phyloP scores from a whole-genome alignment of 2,329 filamentous ascomycete species.

The Talaromyces albobiverticillius region DNA sequence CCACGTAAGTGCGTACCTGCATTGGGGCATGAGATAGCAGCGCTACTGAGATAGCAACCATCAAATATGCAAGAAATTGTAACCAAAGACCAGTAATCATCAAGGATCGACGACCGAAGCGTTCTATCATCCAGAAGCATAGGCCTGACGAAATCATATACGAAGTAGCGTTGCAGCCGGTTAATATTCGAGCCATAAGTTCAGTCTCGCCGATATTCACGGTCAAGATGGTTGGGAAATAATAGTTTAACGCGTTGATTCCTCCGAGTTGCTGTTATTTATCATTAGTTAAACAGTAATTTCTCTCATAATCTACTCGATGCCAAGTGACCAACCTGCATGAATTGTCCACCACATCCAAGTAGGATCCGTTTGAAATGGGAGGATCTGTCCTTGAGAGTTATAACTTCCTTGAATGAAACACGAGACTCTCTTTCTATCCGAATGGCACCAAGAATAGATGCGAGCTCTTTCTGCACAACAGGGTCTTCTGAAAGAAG shows the following conservation, averaged over 20 bases:
- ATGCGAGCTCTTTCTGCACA: too few species aligned
- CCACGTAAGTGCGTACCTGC: too few species aligned
- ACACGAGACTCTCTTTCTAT: too few species aligned
- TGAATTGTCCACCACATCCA: conserved; percentile 23
- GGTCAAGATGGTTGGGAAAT: conserved; percentile 38
- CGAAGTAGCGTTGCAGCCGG: conserved; percentile 21
- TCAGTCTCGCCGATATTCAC: conserved; percentile 17
- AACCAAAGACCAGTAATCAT: conserved; percentile 21
- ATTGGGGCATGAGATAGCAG: conserved; percentile 16
- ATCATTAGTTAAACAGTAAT: too few species aligned
- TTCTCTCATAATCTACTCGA: too few species aligned
- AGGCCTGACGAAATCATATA: conserved; percentile 22
- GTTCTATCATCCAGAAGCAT: conserved; percentile 24
- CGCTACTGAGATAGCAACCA: conserved; percentile 21
- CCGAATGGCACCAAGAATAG: too few species aligned
- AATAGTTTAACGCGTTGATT: conserved; percentile 43
- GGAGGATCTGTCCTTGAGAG: conserved; percentile 18
- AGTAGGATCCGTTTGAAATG: conserved; percentile 23
- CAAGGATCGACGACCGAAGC: conserved; percentile 21
- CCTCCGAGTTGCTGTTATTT: conserved; percentile 42
- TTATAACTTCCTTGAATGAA: conserved; percentile 42
- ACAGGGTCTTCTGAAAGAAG: too few species aligned
- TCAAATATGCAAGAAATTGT: conserved; percentile 22
- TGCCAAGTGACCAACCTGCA: conserved; percentile 27
- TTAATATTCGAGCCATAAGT: conserved; percentile 18